Percentiles rank a stretch among this genome's conserved stretches.
These are phyloP conservation scores for Phytophthora rubi DNA, from an alignment of 352 stramenopile species.

Conservation along the genomic window DNA sequence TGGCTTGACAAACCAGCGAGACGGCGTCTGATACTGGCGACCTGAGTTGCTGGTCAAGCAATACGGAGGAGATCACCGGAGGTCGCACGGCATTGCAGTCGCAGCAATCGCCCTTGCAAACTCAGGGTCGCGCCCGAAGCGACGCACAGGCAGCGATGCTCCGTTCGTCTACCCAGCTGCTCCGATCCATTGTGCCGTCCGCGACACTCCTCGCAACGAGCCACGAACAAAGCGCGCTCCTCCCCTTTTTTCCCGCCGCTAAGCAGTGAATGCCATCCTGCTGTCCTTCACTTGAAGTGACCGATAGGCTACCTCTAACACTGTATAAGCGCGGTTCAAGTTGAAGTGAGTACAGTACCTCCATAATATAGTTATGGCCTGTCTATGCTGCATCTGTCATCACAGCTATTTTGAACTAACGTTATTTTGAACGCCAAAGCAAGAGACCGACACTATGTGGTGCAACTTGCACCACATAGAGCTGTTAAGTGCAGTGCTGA, in stretches of 20 bases:
- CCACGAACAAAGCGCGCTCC: slow-evolving; percentile 6
- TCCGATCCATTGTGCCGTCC: neutral
- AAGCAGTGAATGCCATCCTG: too few species aligned
- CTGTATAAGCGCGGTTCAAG: too few species aligned
- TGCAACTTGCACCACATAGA: neutral
- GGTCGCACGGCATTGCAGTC: neutral
- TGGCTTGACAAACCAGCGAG: slow-evolving; percentile 6
- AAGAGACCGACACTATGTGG: neutral
- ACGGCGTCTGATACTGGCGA: slow-evolving; percentile 30
- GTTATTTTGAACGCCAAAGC: too few species aligned
- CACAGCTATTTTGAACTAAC: too few species aligned
- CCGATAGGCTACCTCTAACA: too few species aligned
- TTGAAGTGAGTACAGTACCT: too few species aligned
- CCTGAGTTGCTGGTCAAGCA: slow-evolving; percentile 4
- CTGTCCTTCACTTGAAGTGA: too few species aligned
- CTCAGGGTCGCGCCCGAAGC: slow-evolving; percentile 1
- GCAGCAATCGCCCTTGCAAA: slow-evolving; percentile 1
- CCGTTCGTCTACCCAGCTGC: neutral
- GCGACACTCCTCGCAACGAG: slow-evolving; percentile 19
- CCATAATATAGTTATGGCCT: too few species aligned
- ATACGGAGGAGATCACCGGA: neutral
- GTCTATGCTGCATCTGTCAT: too few species aligned
- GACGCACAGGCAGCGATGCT: neutral
- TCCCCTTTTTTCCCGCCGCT: neutral
- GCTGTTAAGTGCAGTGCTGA: too few species aligned